Evolutionary conservation across 2,329 filamentous ascomycete species (phyloP), one percentile per base, ranked within the genome.

Genomic region (Verticillium longisporum): DNA sequence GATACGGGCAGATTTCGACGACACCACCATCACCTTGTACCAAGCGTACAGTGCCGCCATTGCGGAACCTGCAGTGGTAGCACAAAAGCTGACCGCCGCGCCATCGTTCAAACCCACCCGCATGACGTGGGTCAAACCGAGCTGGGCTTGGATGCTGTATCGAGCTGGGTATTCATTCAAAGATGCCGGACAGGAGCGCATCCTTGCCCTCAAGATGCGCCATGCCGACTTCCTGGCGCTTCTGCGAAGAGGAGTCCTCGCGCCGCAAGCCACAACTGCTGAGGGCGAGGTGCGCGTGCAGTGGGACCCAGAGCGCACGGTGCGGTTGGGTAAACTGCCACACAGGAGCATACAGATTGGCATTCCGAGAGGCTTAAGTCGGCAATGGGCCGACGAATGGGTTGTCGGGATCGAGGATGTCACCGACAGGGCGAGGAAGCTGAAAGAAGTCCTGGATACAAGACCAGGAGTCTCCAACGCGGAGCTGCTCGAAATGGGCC

Each of bases 121-220:
- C 58, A 87, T 87, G 84, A 88, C 85, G 4, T 88, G 85, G 85
- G 80, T 88, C 65, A 88, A 88, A 67, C 84, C 84, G 0, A 83
- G 79, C 62, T 88, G 84, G 79, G 74, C 76, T 56, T 88, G 85
- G 85, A 85, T 87, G 80, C 80, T 86, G 71, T 87, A 88, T 68
- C 83, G 85, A 56, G 77, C 78, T 21, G 85, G 84, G 15, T 88
- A 86, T 73, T 82, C 81, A 0, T 78, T 76, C 69, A 88, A 88
- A 66, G 82, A 84, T 62, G 34, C 69, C 0, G 70, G 78, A 2
- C 85, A 88, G 69, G 75, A 78, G 37, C 79, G 78, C 56, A 82
- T 88, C 33, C 75, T 88, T 1, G 84, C 85, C 0, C 72, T 88
- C 5, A 79, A 75, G 57, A 82, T 88, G 72, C 79, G 73, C 31